These are phyloP conservation scores for Keithomyces neogunnii DNA, from an alignment of 2,329 filamentous ascomycete species.

Conservation along the genomic window DNA sequence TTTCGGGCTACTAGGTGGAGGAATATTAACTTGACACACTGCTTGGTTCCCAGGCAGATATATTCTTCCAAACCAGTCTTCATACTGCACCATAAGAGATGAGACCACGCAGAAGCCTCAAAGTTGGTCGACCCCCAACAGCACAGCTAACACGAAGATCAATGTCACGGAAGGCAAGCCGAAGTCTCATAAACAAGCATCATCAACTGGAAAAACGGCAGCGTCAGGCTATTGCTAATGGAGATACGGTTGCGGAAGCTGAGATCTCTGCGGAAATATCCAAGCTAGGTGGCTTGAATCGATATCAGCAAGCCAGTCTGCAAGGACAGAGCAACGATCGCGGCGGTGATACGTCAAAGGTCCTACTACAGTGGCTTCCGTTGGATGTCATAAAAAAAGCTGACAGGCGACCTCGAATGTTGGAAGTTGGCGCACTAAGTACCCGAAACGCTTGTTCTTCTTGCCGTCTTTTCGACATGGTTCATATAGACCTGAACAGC, in stretches of 20 bases:
- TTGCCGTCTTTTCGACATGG: conserved; percentile 61
- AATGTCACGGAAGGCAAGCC: conserved; percentile 57
- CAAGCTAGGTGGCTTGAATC: conserved; percentile 50
- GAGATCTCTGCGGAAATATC: conserved; percentile 45
- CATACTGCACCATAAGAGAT: conserved; percentile 22
- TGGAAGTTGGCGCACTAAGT: conserved; percentile 86
- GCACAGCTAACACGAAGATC: conserved; percentile 40
- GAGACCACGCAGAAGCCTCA: conserved; percentile 33
- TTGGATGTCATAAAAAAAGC: conserved; percentile 17
- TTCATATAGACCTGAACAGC: conserved; percentile 84
- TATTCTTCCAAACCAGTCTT: not conserved
- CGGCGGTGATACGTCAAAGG: conserved; percentile 57
- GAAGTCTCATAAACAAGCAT: conserved; percentile 55
- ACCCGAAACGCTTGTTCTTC: conserved; percentile 76
- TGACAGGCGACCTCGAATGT: conserved; percentile 46
- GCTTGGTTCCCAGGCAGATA: not conserved
- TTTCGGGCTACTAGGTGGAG: not conserved
- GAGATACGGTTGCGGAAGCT: conserved; percentile 38
- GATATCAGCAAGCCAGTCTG: conserved; percentile 61
- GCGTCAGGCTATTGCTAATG: conserved; percentile 43
- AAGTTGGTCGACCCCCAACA: conserved; percentile 47
- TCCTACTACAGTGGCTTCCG: conserved; percentile 56
- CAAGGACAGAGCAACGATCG: conserved; percentile 57
- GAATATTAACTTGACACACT: not conserved
- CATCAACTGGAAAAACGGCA: conserved; percentile 57